Evolutionary conservation across 768 basidiomycete genomes (phyloP).

Genomic region (Lentinus tigrinus): DNA sequence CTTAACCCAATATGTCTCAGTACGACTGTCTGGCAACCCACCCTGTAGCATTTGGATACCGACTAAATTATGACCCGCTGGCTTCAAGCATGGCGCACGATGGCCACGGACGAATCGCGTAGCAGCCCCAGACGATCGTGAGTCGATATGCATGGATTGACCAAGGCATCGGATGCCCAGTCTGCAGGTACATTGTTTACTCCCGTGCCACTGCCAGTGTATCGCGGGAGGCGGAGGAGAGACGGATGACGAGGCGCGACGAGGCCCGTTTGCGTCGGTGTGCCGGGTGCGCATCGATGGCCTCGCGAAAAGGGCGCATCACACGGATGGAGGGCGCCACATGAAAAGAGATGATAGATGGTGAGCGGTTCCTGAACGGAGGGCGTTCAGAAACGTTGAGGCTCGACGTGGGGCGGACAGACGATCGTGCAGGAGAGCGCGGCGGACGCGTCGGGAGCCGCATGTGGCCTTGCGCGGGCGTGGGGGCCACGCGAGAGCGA

Average conservation of each 20-base stretch:
- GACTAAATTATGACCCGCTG: constrained; percentile 5
- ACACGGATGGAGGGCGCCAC: neutral
- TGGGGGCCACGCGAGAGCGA: neutral
- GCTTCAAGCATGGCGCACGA: neutral
- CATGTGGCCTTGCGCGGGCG: too few relatives aligned
- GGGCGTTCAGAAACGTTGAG: neutral
- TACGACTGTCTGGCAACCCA: neutral
- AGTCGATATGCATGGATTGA: too few relatives aligned
- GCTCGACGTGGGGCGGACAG: neutral
- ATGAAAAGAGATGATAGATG: neutral
- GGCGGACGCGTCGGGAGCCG: neutral
- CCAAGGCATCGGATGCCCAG: neutral
- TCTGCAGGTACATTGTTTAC: neutral
- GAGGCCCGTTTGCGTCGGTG: too few relatives aligned
- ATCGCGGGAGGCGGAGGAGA: too few relatives aligned
- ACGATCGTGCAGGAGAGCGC: neutral
- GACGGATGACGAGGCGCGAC: too few relatives aligned
- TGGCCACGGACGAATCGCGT: neutral
- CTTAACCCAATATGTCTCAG: constrained; percentile 6
- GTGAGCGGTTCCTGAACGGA: neutral
- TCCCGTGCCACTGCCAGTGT: neutral
- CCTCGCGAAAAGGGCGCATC: neutral
- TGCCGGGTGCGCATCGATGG: too few relatives aligned
- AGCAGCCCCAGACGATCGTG: neutral
- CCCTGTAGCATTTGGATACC: constrained; percentile 16